A percentile compares a stretch with the other conserved stretches of the same genome.
phyloP scores from a whole-genome alignment of 192 early-diverging fungal species.

The Coemansia javaensis region DNA sequence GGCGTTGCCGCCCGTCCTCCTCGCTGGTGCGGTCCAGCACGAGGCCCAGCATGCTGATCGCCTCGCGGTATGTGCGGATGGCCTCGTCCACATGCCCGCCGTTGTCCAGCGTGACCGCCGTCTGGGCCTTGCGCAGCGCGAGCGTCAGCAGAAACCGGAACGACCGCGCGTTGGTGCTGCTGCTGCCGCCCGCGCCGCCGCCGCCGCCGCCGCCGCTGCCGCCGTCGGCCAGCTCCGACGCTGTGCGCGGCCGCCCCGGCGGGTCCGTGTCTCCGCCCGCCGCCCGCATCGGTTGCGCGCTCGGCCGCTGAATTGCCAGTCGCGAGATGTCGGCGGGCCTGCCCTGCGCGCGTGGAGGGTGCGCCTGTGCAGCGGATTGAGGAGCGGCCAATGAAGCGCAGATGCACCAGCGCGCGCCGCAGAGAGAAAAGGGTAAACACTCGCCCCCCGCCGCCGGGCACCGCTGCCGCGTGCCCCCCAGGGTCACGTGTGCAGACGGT shows the following conservation, averaged over 20 bases:
- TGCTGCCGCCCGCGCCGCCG: neutral
- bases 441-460: too few species aligned
- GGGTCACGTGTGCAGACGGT: neutral
- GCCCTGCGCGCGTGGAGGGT: too few species aligned
- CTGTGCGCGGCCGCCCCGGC: conserved; percentile 15
- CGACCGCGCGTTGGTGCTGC: conserved; percentile 49
- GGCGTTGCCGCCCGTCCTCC: conserved; percentile 46
- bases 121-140: conserved; percentile 51
- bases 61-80: conserved; percentile 49
- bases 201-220: too few species aligned
- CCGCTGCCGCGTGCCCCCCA: conserved; percentile 7
- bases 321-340: too few species aligned
- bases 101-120: conserved; percentile 50
- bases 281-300: conserved; percentile 19
- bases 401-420: too few species aligned
- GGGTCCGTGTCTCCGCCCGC: conserved; percentile 16
- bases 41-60: conserved; percentile 53
- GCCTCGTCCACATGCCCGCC: conserved; percentile 49
- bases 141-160: conserved; percentile 51
- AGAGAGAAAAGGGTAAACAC: too few species aligned
- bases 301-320: neutral
- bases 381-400: too few species aligned
- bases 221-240: too few species aligned
- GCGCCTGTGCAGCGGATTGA: too few species aligned
- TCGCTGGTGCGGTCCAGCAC: conserved; percentile 49